Evolutionary conservation across 148 eudicot genomes (phyloP), one percentile per base, ranked within the genome.

Genomic region (Simmondsia chinensis): DNA sequence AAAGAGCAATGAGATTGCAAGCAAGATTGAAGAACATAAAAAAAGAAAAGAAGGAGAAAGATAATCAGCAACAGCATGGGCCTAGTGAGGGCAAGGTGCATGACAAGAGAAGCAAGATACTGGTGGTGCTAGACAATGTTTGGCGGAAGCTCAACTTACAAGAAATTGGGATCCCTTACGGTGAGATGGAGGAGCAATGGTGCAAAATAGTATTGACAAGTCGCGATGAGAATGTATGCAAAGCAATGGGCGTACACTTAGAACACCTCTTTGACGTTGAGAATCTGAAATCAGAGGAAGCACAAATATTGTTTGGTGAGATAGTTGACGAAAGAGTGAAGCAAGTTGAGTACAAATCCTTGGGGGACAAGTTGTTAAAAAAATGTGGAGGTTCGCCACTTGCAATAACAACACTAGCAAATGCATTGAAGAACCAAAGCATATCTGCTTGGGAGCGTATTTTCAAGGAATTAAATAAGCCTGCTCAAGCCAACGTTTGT

Each of bases 161-260:
- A 16, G 22, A 29, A 30, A 9, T 46, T 16, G 50, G 50, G 9
- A 46, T 46, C 17, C 50, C 50, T 14, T 4, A 0, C 15, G n/a
- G n/a, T n/a, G n/a, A n/a, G n/a, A n/a, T n/a, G n/a, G n/a, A n/a
- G n/a, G n/a, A n/a, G n/a, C n/a, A n/a, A n/a, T 25, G 21, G 17
- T 46, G 50, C 23, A 46, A 46, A 14, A 31, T 46, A 3, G 28
- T 46, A n/a, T 3, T 46, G n/a, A 46, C 50, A 8, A 46, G 33
- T 10, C 28, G 50, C 6, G 50, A 46, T 0, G 11, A 4, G 7
- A 15, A 30, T 1, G 50, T 29, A 2, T 46, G 50, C n/a, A 18
- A 19, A 18, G 13, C 9, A 3, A 46, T 46, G 50, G 17, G 7
- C 18, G 50, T 46, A 2, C 1, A 9, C 17, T 23, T 28, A 8